A percentile compares a stretch with the other conserved stretches of the same genome.
Conservation (phyloP, 2,329 filamentous ascomycete genomes). For the Huntiella omanensis region DNA sequence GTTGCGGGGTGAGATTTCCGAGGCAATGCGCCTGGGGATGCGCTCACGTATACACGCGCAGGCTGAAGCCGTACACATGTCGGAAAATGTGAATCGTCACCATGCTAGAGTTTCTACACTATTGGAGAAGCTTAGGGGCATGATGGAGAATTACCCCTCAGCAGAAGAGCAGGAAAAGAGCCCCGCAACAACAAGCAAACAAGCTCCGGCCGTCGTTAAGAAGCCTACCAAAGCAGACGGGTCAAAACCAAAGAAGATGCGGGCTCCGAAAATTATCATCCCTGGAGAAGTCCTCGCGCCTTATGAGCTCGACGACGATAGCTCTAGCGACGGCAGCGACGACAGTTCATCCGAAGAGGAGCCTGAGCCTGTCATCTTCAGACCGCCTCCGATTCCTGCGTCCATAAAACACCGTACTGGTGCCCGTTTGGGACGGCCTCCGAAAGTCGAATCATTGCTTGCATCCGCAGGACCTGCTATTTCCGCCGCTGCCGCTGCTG, state of each 20-base stretch:
- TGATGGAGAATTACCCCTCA: constrained; percentile 40
- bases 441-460: constrained; percentile 13
- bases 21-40: constrained; percentile 33
- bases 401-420: constrained; percentile 7
- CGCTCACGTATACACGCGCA: constrained; percentile 38
- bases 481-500: constrained; percentile 23
- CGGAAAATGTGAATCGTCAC: constrained; percentile 43
- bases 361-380: constrained; percentile 21
- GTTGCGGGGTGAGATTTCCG: constrained; percentile 41
- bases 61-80: constrained; percentile 43
- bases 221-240: constrained; percentile 1
- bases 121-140: constrained; percentile 36
- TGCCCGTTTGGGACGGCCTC: constrained; percentile 12
- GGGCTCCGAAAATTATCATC: constrained; percentile 41
- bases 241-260: constrained; percentile 15
- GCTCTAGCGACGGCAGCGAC: constrained; percentile 33
- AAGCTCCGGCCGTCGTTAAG: not conserved
- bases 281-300: constrained; percentile 47
- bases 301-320: constrained; percentile 45
- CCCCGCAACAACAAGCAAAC: not conserved
- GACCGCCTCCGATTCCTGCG: constrained; percentile 14
- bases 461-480: constrained; percentile 16
- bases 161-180: constrained; percentile 25
- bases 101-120: constrained; percentile 40
- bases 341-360: constrained; percentile 22